Evolutionary conservation across 2,329 filamentous ascomycete species (phyloP).

Genomic region (Phaeomoniella chlamydospora): DNA sequence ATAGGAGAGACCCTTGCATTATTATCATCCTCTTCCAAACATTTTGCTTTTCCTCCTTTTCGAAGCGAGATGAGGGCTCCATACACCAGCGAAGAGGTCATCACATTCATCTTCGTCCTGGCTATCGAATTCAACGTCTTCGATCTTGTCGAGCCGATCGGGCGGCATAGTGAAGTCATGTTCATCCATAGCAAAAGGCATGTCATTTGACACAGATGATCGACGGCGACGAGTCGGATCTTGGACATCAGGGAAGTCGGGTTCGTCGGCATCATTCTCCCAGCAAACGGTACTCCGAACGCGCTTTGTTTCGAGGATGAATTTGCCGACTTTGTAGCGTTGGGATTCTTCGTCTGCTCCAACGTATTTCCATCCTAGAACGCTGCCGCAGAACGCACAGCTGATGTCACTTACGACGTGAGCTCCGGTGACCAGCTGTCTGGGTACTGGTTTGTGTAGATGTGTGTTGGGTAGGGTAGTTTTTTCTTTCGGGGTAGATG

Average conservation of each 20-base stretch:
- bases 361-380: conserved; percentile 53
- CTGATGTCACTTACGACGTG: conserved; percentile 48
- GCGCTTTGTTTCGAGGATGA: conserved; percentile 47
- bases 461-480: conserved; percentile 42
- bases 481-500: background rate
- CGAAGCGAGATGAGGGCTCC: conserved; percentile 40
- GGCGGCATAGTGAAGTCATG: conserved; percentile 4
- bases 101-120: conserved; percentile 55
- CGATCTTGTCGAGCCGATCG: conserved; percentile 2
- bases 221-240: background rate
- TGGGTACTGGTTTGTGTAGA: conserved; percentile 39
- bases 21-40: background rate
- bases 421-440: conserved; percentile 47
- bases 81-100: conserved; percentile 48
- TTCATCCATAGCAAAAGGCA: background rate
- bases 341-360: conserved; percentile 46
- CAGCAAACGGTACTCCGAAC: conserved; percentile 36
- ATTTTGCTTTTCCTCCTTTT: conserved; percentile 24
- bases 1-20: background rate
- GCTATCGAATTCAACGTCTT: conserved; percentile 44
- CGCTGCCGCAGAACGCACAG: conserved; percentile 39
- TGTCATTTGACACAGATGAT: background rate
- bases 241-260: background rate
- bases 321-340: conserved; percentile 47
- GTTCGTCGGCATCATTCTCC: conserved; percentile 23